Evolutionary conservation across 2,329 filamentous ascomycete species (phyloP), one percentile per base, ranked within the genome.

Genomic region (Aspergillus amoenus): DNA sequence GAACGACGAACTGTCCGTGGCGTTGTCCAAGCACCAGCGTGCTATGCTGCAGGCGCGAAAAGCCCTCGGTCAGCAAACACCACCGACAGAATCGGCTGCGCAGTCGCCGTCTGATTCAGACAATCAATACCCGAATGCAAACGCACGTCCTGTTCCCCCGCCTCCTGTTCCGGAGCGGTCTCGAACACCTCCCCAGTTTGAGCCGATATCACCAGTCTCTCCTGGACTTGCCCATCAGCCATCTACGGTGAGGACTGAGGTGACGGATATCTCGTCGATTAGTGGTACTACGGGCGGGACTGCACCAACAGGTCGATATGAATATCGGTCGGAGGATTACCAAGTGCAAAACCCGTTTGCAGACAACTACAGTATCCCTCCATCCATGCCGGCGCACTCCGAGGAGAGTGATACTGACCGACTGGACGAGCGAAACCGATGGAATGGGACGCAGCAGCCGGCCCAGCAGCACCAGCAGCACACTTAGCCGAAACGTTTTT

Each of bases 1-100:
- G 13, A 96, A 96, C 71, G 94, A 97, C 74, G 89, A 93, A 70
- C 81, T 99, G 30, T 90, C 91, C 59, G 85, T 90, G 44, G 88
- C 93, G 0, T 81, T 93, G 41, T 94, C 87, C 62, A 87, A 91
- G 70, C 91, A 97, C 73, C 91, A 96, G 73, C 86, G 92, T 54
- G 88, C 91, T 9, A 79, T 95, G 41, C 77, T 88, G 6, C 77
- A 82, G 59, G 85, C 84, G 8, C 78, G 85, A 45, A 79, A 81
- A 53, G 61, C 65, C 4, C 56, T 61, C 9, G 66, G 66, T 8
- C 62, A 53, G n/a, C 44, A 53, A 27, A 47, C 21, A 7, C 40
- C 39, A n/a, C 44, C 49, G 15, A 30, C 9, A 15, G 50, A 50
- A 18, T 52, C 63, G 1, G 66, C 52, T 17, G 64, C 57, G 32